Conservation (phyloP, 1,139 yeast genomes). For the Protomyces pachydermus region DNA sequence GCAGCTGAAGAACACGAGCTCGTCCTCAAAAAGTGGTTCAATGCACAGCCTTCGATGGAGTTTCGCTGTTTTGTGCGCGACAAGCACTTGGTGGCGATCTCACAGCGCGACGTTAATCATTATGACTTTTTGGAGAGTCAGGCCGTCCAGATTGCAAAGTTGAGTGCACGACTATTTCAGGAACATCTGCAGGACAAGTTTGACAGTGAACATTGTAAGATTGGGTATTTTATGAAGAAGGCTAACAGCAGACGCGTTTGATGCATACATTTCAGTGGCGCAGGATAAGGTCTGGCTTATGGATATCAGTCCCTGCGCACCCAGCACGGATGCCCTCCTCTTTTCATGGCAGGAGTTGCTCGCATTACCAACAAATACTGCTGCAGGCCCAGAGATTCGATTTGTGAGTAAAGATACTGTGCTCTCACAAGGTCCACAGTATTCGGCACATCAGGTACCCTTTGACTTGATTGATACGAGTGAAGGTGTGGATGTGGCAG, state of each 20-base stretch:
- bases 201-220: slow-evolving; percentile 47
- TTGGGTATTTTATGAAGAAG: background rate
- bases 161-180: slow-evolving; percentile 55
- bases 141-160: slow-evolving; percentile 46
- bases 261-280: slow-evolving; percentile 76
- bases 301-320: slow-evolving; percentile 79
- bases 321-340: slow-evolving; percentile 68
- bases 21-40: slow-evolving; percentile 74
- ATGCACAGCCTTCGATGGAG: slow-evolving; percentile 81
- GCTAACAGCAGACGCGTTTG: slow-evolving; percentile 52
- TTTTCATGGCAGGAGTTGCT: slow-evolving; percentile 79
- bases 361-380: slow-evolving; percentile 36
- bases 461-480: slow-evolving; percentile 83
- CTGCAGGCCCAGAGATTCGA: slow-evolving; percentile 51
- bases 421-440: slow-evolving; percentile 68
- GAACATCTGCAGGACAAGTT: slow-evolving; percentile 49
- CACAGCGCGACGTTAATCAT: slow-evolving; percentile 81
- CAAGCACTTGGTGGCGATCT: slow-evolving; percentile 59
- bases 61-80: slow-evolving; percentile 75
- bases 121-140: slow-evolving; percentile 61
- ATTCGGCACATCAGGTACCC: slow-evolving; percentile 88
- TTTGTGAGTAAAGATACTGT: slow-evolving; percentile 54
- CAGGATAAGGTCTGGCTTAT: slow-evolving; percentile 59
- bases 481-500: slow-evolving; percentile 34
- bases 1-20: slow-evolving; percentile 50